Conservation (phyloP, 2,329 filamentous ascomycete species). For the Ascochyta clinopodiicola region DNA sequence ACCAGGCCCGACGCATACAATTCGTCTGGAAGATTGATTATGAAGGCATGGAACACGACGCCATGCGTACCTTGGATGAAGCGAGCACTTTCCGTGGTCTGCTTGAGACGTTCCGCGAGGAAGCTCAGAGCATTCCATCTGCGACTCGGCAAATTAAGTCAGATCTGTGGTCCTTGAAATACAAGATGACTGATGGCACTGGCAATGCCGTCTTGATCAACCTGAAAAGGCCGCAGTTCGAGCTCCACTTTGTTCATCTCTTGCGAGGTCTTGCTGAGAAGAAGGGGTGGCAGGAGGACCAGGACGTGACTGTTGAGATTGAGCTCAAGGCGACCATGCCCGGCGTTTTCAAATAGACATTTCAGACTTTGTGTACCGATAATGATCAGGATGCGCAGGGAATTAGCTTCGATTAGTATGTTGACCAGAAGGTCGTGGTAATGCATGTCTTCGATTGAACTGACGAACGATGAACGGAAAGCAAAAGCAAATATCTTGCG, state of each 20-base stretch:
- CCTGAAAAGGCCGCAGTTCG: background rate
- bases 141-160: background rate
- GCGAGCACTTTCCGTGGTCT: background rate
- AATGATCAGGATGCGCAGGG: no score
- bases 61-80: background rate
- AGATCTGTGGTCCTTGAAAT: background rate
- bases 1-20: background rate
- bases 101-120: background rate
- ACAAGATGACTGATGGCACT: background rate
- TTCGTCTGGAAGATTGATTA: background rate
- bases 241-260: background rate
- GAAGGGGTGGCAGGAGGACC: background rate
- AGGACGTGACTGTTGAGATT: background rate
- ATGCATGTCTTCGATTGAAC: no score
- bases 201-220: background rate
- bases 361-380: background rate
- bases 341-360: background rate
- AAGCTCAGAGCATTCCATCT: background rate
- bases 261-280: background rate
- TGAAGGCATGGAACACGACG: background rate
- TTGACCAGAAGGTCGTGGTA: no score
- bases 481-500: no score
- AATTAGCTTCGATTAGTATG: no score
- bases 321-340: background rate
- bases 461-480: no score